Evolutionary conservation across 768 basidiomycete species (phyloP).

Genomic region (Tulasnella calospora): DNA sequence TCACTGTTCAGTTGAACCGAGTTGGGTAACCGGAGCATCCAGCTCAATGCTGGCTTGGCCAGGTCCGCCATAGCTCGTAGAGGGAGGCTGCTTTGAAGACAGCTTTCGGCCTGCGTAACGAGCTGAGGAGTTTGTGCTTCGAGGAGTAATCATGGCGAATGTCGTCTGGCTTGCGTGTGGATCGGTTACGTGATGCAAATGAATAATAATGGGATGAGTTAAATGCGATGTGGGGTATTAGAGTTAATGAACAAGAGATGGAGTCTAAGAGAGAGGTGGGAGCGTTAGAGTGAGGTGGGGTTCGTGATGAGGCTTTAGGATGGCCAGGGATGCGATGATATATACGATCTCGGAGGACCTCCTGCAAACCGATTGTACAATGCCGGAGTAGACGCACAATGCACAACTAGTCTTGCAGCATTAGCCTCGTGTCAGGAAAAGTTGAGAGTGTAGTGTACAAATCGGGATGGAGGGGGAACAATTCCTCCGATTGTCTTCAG

Average conservation of each 20-base stretch:
- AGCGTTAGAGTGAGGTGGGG: neutral
- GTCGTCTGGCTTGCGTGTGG: neutral
- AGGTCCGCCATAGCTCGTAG: neutral
- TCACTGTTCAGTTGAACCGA: neutral
- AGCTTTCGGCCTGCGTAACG: slow-evolving; percentile 1
- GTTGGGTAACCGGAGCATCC: neutral
- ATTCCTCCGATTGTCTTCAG: slow-evolving; percentile 1
- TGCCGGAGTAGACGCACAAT: neutral
- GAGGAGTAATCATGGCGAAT: neutral
- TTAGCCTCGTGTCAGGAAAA: neutral
- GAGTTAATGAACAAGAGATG: neutral
- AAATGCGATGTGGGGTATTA: neutral
- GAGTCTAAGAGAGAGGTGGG: neutral
- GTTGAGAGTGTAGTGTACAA: neutral
- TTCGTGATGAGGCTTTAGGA: neutral
- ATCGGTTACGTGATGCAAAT: neutral
- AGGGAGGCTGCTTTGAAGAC: neutral
- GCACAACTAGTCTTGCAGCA: neutral
- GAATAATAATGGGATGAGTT: neutral
- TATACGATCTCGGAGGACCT: neutral
- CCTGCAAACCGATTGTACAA: neutral
- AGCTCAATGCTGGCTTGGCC: neutral
- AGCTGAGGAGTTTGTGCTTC: neutral
- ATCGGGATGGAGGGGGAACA: neutral
- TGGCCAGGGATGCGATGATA: neutral